Evolutionary conservation across 202 grass and related monocot genomes (phyloP), one percentile per base, ranked within the genome.

Genomic region (Sporobolus alterniflorus): DNA sequence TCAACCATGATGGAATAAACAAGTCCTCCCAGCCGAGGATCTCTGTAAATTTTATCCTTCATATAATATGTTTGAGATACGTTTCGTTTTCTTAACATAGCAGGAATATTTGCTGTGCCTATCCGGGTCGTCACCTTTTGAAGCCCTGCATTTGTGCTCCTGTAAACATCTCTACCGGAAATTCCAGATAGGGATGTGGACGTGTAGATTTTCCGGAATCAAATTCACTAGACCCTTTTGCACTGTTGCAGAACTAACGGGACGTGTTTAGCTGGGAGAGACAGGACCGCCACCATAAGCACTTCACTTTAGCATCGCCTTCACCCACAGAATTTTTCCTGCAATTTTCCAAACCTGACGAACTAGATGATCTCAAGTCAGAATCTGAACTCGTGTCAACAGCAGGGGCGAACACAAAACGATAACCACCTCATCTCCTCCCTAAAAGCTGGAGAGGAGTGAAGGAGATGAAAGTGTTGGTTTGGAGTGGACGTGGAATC

Each of bases 111-210:
- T 70, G 10, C 18, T 41, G 16, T 67, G n/a, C 39, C 46, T 32
- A 54, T 43, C 16, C 14, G 5, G 34, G 61, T 56, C 36, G 49
- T 54, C 43, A 28, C 55, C 71, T 71, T 57, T 26, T 16, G 55
- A 39, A 77, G 46, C 25, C 55, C 40, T 67, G 80, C 70, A 80
- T 75, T 51, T 55, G 36, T 75, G 81, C 64, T 85, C 12, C 71
- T 56, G 43, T 51, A 7, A 81, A 56, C 7, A 39, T 17, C 17
- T 56, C 48, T 33, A n/a, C 6, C 40, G 20, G 3, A 77, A 77
- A 89, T 76, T 81, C 55, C 55, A 76, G n/a, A 12, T 8, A 31
- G 36, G 28, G 29, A 68, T 24, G 28, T n/a, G 31, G 75, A 75
- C 20, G 11, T 18, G 8, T 21, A 11, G 14, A 64, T 25, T 33